Conservation (phyloP, 305 asterid genomes). For the Solanum hybrid region DNA sequence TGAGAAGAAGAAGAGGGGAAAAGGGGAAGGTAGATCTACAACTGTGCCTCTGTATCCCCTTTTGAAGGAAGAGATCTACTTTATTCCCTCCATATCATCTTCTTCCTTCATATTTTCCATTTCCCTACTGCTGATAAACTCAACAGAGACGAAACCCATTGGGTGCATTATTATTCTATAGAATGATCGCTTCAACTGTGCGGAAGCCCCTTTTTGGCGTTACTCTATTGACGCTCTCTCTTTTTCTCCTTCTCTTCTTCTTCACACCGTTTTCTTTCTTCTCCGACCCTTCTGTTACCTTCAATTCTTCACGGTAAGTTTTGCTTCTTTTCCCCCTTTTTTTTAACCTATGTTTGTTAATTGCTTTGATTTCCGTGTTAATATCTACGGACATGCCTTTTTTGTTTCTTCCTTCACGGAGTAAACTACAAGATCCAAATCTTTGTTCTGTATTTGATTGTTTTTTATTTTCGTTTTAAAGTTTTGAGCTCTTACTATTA, state of each 20-base stretch:
- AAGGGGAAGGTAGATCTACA: not conserved
- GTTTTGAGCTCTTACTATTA: not conserved
- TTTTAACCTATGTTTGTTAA: not conserved
- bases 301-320: constrained; percentile 19
- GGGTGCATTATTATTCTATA: not conserved
- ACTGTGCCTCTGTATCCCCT: not conserved
- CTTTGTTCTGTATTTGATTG: not conserved
- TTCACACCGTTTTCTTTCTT: constrained; percentile 24
- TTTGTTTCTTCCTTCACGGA: not conserved
- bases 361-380: not conserved
- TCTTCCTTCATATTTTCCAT: not conserved
- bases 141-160: not conserved
- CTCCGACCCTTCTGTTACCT: not conserved
- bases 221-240: constrained; percentile 12
- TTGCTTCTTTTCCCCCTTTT: not conserved
- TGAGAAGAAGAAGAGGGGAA: not conserved
- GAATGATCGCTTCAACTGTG: constrained; percentile 20
- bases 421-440: not conserved
- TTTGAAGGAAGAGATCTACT: not conserved
- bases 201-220: constrained; percentile 20
- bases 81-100: not conserved
- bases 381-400: not conserved
- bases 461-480: not conserved
- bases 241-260: constrained; percentile 13
- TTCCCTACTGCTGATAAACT: not conserved